Evolutionary conservation across 2,329 filamentous ascomycete species (phyloP).

Genomic region (Geosmithia flava): DNA sequence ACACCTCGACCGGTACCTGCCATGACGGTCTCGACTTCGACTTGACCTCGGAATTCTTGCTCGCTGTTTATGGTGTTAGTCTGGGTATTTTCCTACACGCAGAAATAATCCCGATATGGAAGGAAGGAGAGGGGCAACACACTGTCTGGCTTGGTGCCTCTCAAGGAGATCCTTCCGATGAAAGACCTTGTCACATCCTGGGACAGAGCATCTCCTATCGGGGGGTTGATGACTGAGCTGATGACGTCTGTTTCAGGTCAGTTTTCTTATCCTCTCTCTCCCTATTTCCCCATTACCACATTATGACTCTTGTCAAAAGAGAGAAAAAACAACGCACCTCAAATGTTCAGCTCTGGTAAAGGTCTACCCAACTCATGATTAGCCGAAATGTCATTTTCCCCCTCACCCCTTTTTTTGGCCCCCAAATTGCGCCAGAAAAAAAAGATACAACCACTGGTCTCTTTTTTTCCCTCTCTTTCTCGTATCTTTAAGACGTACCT

Average conservation of each 20-base stretch:
- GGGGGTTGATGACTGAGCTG: conserved; percentile 47
- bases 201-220: conserved; percentile 34
- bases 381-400: too few relatives aligned
- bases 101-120: background rate
- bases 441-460: background rate
- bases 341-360: conserved; percentile 52
- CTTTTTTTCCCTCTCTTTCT: background rate
- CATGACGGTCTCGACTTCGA: background rate
- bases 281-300: too few relatives aligned
- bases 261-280: background rate
- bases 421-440: background rate
- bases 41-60: conserved; percentile 1
- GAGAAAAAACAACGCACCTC: conserved; percentile 25
- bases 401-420: too few relatives aligned
- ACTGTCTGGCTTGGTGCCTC: conserved; percentile 44
- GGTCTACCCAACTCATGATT: conserved; percentile 24
- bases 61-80: background rate
- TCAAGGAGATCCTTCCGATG: conserved; percentile 46
- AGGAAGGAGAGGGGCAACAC: background rate
- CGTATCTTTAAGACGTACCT: conserved; percentile 24
- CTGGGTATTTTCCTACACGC: background rate
- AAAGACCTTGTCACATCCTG: conserved; percentile 44
- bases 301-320: background rate
- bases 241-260: conserved; percentile 34
- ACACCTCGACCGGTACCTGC: background rate